These are phyloP conservation scores for Fusarium sulawesiense DNA, from an alignment of 2,329 filamentous ascomycete genomes.

Conservation along the genomic window DNA sequence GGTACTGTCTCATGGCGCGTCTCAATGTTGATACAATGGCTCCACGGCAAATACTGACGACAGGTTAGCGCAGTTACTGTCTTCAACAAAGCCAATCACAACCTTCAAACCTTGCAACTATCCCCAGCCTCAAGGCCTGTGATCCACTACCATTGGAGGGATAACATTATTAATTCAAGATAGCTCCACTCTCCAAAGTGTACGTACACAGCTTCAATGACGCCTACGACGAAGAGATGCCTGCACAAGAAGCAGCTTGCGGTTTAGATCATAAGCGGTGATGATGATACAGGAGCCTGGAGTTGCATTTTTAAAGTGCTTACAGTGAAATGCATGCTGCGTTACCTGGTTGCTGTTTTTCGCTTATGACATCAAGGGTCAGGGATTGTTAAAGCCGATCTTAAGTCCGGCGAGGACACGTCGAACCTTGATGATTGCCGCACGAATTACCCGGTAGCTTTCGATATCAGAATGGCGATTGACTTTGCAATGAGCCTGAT, in stretches of 20 bases:
- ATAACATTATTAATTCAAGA: constrained; percentile 28
- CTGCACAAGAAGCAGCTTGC: neutral
- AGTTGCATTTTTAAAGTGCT: constrained; percentile 5
- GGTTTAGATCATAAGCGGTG: neutral
- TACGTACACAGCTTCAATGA: constrained; percentile 16
- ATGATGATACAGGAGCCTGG: neutral
- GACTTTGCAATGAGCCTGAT: neutral
- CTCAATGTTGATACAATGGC: constrained; percentile 9
- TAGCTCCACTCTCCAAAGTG: constrained; percentile 1
- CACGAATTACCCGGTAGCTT: neutral
- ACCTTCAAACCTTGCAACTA: neutral
- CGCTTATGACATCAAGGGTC: constrained; percentile 6
- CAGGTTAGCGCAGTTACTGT: constrained; percentile 20
- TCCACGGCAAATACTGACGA: constrained; percentile 26
- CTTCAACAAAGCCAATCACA: constrained; percentile 8
- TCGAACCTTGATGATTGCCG: neutral
- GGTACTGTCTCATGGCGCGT: constrained; percentile 6
- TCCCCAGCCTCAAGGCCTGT: neutral
- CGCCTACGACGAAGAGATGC: constrained; percentile 8
- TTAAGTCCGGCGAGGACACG: constrained; percentile 19
- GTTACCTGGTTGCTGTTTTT: neutral
- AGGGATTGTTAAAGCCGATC: constrained; percentile 16
- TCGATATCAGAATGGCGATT: neutral
- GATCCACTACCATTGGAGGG: constrained; percentile 3
- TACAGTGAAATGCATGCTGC: neutral